A percentile compares a stretch with the other conserved stretches of the same genome.
These are phyloP conservation scores for Xylaria hypoxylon DNA, from an alignment of 2,329 filamentous ascomycete genomes.

Conservation along the genomic window DNA sequence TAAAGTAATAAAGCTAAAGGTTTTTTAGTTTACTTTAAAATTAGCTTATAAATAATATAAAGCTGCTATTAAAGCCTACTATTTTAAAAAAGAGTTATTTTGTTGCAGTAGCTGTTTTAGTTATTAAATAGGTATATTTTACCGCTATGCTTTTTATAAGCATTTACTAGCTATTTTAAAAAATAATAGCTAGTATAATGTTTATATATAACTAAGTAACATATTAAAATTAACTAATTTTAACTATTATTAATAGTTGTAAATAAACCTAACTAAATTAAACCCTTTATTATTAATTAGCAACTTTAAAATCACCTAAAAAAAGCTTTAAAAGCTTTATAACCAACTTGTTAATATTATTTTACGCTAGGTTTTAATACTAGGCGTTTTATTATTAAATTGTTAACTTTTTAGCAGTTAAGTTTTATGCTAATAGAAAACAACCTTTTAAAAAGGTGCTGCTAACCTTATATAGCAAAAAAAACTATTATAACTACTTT, in stretches of 20 bases:
- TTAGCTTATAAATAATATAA: slow-evolving; percentile 11
- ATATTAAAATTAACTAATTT: background rate
- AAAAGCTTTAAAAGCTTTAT: background rate
- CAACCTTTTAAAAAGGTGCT: background rate
- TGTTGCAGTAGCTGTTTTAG: background rate
- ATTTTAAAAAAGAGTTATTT: background rate
- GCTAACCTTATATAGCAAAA: background rate
- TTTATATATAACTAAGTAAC: background rate
- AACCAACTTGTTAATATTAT: background rate
- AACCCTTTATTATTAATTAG: slow-evolving; percentile 3
- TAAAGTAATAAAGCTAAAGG: background rate
- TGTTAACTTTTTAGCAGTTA: background rate
- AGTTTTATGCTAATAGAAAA: background rate
- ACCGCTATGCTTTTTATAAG: background rate
- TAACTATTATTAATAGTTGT: background rate
- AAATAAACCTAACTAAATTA: background rate
- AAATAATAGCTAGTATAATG: background rate
- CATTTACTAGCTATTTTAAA: background rate
- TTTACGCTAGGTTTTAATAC: background rate
- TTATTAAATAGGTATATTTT: background rate
- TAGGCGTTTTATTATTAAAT: too few species aligned
- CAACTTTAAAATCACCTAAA: background rate
- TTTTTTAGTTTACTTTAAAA: slow-evolving; percentile 3
- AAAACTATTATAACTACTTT: background rate
- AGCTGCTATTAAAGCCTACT: background rate